Conservation (phyloP, 345 rosid genomes). For the Eucalyptus shirleyi region DNA sequence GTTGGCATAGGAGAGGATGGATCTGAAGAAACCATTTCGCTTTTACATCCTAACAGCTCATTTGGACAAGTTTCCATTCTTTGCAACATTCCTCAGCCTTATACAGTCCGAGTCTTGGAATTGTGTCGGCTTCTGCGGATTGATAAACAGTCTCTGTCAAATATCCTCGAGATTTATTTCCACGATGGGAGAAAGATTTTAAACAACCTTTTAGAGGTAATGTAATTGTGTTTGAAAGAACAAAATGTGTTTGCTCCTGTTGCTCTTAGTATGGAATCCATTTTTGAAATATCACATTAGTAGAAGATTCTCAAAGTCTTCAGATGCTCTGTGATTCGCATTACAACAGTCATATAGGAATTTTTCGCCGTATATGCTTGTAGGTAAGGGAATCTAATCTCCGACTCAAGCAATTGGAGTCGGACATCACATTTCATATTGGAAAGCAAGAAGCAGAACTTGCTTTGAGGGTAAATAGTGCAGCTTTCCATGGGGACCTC, state of each 20-base stretch:
- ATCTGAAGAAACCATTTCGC: constrained; percentile 53
- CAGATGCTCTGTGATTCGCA: neutral
- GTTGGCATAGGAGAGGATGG: constrained; percentile 61
- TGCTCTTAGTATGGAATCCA: neutral
- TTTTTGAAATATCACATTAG: neutral
- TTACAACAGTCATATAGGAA: neutral
- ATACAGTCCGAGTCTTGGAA: constrained; percentile 65
- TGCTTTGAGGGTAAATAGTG: constrained; percentile 74
- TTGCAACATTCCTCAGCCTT: constrained; percentile 95
- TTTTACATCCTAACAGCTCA: constrained; percentile 45
- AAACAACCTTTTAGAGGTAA: constrained; percentile 81
- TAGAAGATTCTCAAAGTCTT: neutral
- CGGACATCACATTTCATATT: constrained; percentile 79
- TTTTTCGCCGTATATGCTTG: neutral
- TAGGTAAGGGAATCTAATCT: constrained; percentile 68
- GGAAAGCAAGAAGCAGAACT: constrained; percentile 96
- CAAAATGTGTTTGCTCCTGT: neutral
- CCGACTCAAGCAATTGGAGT: constrained; percentile 63
- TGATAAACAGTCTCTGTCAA: constrained; percentile 80
- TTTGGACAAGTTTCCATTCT: constrained; percentile 87
- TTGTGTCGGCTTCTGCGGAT: constrained; percentile 73
- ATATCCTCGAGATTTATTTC: constrained; percentile 86
- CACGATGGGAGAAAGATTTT: constrained; percentile 73
- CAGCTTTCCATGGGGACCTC: constrained; percentile 78
- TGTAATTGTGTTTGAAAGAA: neutral